Conservation (phyloP, 139 green algal genomes). For the Trebouxia sp. region DNA sequence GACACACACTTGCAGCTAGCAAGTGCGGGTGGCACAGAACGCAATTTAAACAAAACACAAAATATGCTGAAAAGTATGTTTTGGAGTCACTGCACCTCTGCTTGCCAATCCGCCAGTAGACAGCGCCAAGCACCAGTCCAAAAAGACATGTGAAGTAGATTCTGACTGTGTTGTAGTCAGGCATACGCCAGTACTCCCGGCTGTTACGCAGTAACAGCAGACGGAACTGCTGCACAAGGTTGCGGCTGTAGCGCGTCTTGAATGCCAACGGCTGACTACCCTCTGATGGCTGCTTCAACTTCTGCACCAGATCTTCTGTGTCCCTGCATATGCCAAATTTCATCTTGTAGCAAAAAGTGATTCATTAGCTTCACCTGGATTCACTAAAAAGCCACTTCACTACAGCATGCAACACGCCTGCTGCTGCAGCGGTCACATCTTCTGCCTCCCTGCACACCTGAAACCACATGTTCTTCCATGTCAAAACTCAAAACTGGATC, state of each 20-base stretch:
- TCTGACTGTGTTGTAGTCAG: constrained; percentile 21
- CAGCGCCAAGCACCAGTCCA: constrained; percentile 44
- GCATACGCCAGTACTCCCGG: constrained; percentile 30
- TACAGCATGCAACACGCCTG: too few species aligned
- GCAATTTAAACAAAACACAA: too few species aligned
- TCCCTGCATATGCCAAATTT: neutral
- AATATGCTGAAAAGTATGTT: neutral
- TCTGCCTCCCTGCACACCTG: constrained; percentile 1
- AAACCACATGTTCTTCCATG: too few species aligned
- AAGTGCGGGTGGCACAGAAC: too few species aligned
- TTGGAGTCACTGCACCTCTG: neutral
- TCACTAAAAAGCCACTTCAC: too few species aligned
- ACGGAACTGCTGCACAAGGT: constrained; percentile 6
- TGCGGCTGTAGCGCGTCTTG: constrained; percentile 18
- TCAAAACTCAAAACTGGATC: neutral
- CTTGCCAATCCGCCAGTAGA: constrained; percentile 28
- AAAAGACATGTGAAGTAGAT: constrained; percentile 50
- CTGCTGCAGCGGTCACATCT: too few species aligned
- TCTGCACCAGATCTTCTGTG: constrained; percentile 14
- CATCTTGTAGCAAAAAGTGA: too few species aligned
- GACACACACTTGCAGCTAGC: too few species aligned
- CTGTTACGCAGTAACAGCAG: constrained; percentile 24
- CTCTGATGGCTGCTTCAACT: constrained; percentile 13
- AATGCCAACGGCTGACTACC: constrained; percentile 30
- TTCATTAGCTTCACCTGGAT: too few species aligned